Evolutionary conservation across 768 basidiomycete genomes (phyloP).

Genomic region (Coprinopsis sp.): DNA sequence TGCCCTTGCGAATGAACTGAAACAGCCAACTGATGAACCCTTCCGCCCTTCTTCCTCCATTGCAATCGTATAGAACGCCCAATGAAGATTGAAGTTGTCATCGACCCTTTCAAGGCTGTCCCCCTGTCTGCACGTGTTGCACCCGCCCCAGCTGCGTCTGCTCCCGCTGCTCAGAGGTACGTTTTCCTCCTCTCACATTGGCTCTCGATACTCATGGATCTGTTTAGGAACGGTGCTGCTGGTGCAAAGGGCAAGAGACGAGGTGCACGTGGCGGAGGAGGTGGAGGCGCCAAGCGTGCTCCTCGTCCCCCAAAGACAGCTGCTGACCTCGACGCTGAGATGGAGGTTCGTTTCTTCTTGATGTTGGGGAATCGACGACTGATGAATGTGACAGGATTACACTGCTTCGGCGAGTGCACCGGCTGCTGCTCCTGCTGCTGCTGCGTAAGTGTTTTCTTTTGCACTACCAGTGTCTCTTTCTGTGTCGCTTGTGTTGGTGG

Average conservation of each 20-base stretch:
- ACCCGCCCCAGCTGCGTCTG: slow-evolving; percentile 50
- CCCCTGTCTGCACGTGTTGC: slow-evolving; percentile 83
- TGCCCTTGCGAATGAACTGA: slow-evolving; percentile 38
- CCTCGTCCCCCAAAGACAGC: slow-evolving; percentile 75
- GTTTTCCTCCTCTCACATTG: slow-evolving; percentile 12
- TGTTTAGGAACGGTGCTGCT: slow-evolving; percentile 29
- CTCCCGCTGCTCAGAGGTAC: slow-evolving; percentile 26
- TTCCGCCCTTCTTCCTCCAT: slow-evolving; percentile 37
- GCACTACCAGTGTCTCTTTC: too few relatives aligned
- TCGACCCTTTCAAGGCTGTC: slow-evolving; percentile 75
- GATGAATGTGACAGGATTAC: slow-evolving; percentile 48
- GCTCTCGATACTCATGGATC: slow-evolving; percentile 11
- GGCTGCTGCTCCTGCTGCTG: slow-evolving; percentile 23
- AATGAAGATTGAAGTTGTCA: slow-evolving; percentile 98
- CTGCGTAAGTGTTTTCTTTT: slow-evolving; percentile 22
- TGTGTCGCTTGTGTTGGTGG: too few relatives aligned
- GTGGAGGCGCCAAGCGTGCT: slow-evolving; percentile 38
- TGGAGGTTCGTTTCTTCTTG: slow-evolving; percentile 62
- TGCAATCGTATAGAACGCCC: slow-evolving; percentile 70
- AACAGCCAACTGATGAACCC: slow-evolving; percentile 43
- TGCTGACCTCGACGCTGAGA: slow-evolving; percentile 95
- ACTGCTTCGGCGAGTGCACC: slow-evolving; percentile 51
- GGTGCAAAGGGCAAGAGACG: slow-evolving; percentile 24
- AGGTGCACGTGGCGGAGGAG: not conserved
- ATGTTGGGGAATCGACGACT: not conserved